Percentiles rank a stretch among this genome's conserved stretches.
These are phyloP conservation scores for Mycena olivaceomarginata DNA, from an alignment of 768 basidiomycete species.

Conservation along the genomic window DNA sequence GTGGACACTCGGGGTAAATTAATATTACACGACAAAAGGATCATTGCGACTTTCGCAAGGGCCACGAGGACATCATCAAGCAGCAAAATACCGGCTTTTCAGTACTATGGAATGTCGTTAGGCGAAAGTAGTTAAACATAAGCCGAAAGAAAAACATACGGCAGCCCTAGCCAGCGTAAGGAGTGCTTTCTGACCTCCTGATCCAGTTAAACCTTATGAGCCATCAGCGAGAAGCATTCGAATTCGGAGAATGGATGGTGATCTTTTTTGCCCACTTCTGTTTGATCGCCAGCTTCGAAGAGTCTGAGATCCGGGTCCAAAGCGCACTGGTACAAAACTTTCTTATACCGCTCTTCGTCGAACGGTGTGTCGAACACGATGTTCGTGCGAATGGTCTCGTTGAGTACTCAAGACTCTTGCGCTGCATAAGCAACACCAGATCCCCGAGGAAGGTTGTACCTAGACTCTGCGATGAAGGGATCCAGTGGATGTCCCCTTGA, in stretches of 20 bases:
- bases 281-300: too few relatives aligned
- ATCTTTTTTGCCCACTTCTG: slow-evolving; percentile 56
- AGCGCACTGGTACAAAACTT: slow-evolving; percentile 76
- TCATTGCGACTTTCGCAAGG: slow-evolving; percentile 50
- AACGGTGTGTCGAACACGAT: slow-evolving; percentile 88
- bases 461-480: slow-evolving; percentile 26
- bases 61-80: slow-evolving; percentile 85
- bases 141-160: slow-evolving; percentile 65
- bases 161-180: too few relatives aligned
- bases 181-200: slow-evolving; percentile 57
- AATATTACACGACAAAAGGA: slow-evolving; percentile 32
- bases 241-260: slow-evolving; percentile 55
- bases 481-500: slow-evolving; percentile 77
- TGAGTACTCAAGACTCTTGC: slow-evolving; percentile 92
- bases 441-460: slow-evolving; percentile 55
- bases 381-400: slow-evolving; percentile 88
- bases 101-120: slow-evolving; percentile 52
- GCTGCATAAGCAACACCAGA: slow-evolving; percentile 87
- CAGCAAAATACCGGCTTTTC: slow-evolving; percentile 76
- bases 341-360: slow-evolving; percentile 69
- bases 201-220: slow-evolving; percentile 2
- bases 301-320: slow-evolving; percentile 71
- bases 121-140: slow-evolving; percentile 48
- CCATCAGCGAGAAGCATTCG: neutral
- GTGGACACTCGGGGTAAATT: slow-evolving; percentile 54